Base-by-base conservation (phyloP, 2,329 filamentous ascomycete genomes). In the Curvularia spicifera region DNA sequence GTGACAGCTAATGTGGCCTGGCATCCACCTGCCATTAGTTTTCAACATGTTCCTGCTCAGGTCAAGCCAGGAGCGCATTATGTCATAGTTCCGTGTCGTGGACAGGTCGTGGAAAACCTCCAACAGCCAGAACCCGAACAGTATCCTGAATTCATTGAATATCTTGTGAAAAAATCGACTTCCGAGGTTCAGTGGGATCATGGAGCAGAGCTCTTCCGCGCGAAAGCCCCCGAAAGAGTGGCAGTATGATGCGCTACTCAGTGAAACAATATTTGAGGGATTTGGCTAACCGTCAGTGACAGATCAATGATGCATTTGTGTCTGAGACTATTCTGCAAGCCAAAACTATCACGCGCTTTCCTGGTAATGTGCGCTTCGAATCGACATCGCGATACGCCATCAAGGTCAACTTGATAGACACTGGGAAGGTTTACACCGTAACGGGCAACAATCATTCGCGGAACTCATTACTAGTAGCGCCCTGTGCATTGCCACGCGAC, bases 371-470 rank as follows among this genome's bases (percentile, higher is more conserved):
- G 10, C 66, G 59, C 5, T 76, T 74, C 51, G 68, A 77, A 51
- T 67, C 69, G 13, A 65, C 51, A 22, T 67, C 66, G 26, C 74
- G 76, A 3, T 71, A 74, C 56, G 61, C 9, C 9, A 62, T 77
- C 43, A 66, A 66, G 22, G 57, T 74, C 15, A 37, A 53, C 0
- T 46, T 66, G 12, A 35, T 18, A 15, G 15, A 51, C n/a, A 26
- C 7, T 29, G 9, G 5, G 29, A 15, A 44, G n/a, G 5, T 26
- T 44, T 10, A 7, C 31, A 15, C n/a, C 26, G 18, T 29, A 26
- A 31, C 18, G 20, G 42, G 37, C 24, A 12, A 28, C 28, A 18
- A 44, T 28, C 22, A 4, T 31, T 18, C 29, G 31, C 12, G 31
- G n/a, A 13, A 28, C 15, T 5, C 40, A 8, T 43, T 45, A 12